These are phyloP conservation scores for Starmerella asiatica DNA, from an alignment of 805 yeast species.

Conservation along the genomic window DNA sequence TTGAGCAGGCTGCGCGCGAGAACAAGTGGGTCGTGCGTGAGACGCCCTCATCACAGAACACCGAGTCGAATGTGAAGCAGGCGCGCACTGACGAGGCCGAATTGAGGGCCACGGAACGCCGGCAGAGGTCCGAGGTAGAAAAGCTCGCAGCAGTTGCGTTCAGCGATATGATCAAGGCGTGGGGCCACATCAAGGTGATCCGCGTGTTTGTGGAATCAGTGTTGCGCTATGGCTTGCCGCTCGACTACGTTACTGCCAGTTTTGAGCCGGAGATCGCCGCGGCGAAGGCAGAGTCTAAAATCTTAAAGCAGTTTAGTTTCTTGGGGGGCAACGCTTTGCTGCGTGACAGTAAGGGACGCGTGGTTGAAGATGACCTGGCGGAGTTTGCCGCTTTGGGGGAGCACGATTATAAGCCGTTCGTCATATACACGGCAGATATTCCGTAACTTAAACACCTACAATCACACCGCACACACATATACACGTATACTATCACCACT, in stretches of 20 bases:
- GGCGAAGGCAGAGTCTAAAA: slow-evolving; percentile 51
- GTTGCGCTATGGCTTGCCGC: slow-evolving; percentile 92
- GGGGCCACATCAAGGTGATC: slow-evolving; percentile 82
- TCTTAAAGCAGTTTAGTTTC: slow-evolving; percentile 68
- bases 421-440: slow-evolving; percentile 49
- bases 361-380: slow-evolving; percentile 49
- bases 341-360: slow-evolving; percentile 50
- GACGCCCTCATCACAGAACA: slow-evolving; percentile 33
- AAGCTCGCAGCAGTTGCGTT: slow-evolving; percentile 84
- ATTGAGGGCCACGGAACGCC: slow-evolving; percentile 61
- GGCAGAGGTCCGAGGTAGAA: slow-evolving; percentile 55
- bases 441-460: slow-evolving; percentile 17
- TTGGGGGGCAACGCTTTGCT: slow-evolving; percentile 82
- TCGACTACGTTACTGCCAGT: slow-evolving; percentile 54
- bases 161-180: slow-evolving; percentile 65
- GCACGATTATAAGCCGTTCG: slow-evolving; percentile 93
- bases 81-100: slow-evolving; percentile 39
- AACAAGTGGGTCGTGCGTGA: slow-evolving; percentile 87
- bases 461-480: background rate
- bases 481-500: background rate
- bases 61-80: slow-evolving; percentile 23
- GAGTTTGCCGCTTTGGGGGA: slow-evolving; percentile 90
- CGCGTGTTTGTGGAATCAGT: slow-evolving; percentile 87
- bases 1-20: slow-evolving; percentile 61
- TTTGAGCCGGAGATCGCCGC: slow-evolving; percentile 34